These are phyloP conservation scores for Coprinopsis sp. DNA, from an alignment of 768 basidiomycete species.

Conservation along the genomic window DNA sequence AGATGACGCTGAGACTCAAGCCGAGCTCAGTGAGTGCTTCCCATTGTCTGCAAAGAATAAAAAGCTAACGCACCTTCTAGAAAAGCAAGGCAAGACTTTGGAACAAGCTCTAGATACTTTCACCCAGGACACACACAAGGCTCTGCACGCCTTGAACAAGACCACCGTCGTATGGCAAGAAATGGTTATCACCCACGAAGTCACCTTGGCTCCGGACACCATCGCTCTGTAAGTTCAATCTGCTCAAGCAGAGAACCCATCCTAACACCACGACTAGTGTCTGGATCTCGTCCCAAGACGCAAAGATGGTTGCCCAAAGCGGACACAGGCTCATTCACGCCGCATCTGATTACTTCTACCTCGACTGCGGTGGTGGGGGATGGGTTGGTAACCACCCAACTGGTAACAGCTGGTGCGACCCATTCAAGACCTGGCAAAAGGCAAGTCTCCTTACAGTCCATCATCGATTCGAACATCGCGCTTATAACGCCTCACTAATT, in stretches of 20 bases:
- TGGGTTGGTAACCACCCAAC: constrained; percentile 52
- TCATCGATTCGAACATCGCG: neutral
- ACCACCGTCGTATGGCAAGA: constrained; percentile 84
- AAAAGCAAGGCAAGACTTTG: constrained; percentile 44
- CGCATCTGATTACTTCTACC: constrained; percentile 76
- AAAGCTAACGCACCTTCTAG: constrained; percentile 12
- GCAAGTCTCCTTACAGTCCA: constrained; percentile 23
- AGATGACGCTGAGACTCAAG: constrained; percentile 55
- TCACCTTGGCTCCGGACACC: constrained; percentile 43
- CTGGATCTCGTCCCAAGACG: constrained; percentile 66
- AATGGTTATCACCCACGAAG: constrained; percentile 54
- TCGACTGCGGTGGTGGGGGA: constrained; percentile 70
- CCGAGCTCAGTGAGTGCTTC: constrained; percentile 38
- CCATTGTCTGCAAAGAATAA: neutral
- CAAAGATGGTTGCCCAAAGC: constrained; percentile 49
- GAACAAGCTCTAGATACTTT: constrained; percentile 61
- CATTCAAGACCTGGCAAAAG: constrained; percentile 79
- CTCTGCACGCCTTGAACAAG: constrained; percentile 53
- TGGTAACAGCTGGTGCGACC: constrained; percentile 71
- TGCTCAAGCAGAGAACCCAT: neutral
- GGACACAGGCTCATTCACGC: constrained; percentile 63
- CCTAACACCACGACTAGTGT: constrained; percentile 35
- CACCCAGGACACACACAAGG: constrained; percentile 49
- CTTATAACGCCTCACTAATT: neutral
- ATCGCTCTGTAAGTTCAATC: constrained; percentile 46